phyloP scores from a whole-genome alignment of 495 filamentous ascomycete species.

The Penicillium paxilli region DNA sequence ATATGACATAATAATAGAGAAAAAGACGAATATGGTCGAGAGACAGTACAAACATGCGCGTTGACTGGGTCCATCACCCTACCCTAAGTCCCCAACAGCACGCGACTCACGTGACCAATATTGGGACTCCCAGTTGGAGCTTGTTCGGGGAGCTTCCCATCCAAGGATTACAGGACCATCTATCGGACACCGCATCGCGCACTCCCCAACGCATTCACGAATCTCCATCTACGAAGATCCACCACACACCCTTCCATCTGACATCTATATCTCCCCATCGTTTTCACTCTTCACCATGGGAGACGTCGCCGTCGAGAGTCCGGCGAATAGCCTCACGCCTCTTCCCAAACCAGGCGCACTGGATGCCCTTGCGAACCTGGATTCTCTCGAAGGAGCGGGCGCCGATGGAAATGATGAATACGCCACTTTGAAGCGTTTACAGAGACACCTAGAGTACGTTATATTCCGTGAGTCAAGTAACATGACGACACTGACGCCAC shows the following conservation, averaged over 20 bases:
- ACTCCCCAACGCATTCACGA: conserved; percentile 10
- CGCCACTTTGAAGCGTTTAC: conserved; percentile 88
- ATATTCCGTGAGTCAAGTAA: background rate
- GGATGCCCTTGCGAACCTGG: conserved; percentile 81
- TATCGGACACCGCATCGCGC: conserved; percentile 18
- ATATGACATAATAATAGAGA: no score
- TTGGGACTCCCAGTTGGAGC: conserved; percentile 15
- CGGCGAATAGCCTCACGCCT: conserved; percentile 67
- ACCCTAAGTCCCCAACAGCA: conserved; percentile 4
- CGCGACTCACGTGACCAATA: conserved; percentile 20
- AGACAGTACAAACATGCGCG: no score
- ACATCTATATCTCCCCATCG: background rate
- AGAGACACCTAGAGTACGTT: conserved; percentile 88
- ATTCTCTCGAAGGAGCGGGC: conserved; percentile 77
- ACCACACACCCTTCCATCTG: background rate
- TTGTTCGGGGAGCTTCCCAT: conserved; percentile 1
- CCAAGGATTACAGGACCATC: conserved; percentile 13
- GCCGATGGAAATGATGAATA: conserved; percentile 91
- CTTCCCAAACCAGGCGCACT: conserved; percentile 79
- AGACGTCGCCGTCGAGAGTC: conserved; percentile 80
- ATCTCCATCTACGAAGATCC: background rate
- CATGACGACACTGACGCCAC: conserved; percentile 29
- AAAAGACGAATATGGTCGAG: no score
- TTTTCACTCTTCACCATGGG: conserved; percentile 58
- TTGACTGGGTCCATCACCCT: no score